Evolutionary conservation across 164 flowering plant species (phyloP).

Genomic region (Berberis thunbergii): DNA sequence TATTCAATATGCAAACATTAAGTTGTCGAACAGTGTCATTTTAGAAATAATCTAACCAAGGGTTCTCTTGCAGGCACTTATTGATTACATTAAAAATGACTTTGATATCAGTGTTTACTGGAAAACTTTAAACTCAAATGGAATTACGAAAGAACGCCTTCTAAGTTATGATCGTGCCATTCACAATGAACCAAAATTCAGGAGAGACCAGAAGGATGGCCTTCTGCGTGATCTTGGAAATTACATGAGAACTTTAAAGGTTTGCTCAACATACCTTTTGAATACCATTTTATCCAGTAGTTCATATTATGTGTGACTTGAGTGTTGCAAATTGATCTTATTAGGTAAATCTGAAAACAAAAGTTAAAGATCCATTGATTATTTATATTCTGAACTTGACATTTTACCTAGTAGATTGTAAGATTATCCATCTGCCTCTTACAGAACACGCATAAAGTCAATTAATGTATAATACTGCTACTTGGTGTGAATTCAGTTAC

Average conservation of each 20-base stretch:
- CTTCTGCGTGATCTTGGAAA: slow-evolving; percentile 88
- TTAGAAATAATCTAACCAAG: slow-evolving; percentile 1
- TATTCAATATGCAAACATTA: slow-evolving; percentile 16
- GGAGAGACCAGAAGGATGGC: slow-evolving; percentile 74
- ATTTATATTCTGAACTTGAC: no score
- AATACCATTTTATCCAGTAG: no score
- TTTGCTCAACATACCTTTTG: slow-evolving; percentile 13
- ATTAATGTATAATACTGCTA: no score
- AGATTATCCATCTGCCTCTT: no score
- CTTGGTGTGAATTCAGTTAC: no score
- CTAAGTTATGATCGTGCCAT: slow-evolving; percentile 96
- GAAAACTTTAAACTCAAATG: slow-evolving; percentile 85
- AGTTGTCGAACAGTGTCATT: slow-evolving; percentile 4
- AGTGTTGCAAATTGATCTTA: no score
- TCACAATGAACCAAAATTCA: slow-evolving; percentile 78
- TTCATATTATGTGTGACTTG: no score
- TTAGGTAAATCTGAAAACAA: no score
- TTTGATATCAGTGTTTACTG: slow-evolving; percentile 80
- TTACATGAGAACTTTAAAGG: slow-evolving; percentile 97
- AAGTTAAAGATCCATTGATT: no score
- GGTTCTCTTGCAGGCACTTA: slow-evolving; percentile 60
- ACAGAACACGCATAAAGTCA: no score
- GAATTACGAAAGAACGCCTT: slow-evolving; percentile 93
- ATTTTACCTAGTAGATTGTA: no score
- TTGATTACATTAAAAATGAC: slow-evolving; percentile 76